Evolutionary conservation across 2,329 filamentous ascomycete genomes (phyloP), one percentile per base, ranked within the genome.

Genomic region (Clonostachys rhizophaga): DNA sequence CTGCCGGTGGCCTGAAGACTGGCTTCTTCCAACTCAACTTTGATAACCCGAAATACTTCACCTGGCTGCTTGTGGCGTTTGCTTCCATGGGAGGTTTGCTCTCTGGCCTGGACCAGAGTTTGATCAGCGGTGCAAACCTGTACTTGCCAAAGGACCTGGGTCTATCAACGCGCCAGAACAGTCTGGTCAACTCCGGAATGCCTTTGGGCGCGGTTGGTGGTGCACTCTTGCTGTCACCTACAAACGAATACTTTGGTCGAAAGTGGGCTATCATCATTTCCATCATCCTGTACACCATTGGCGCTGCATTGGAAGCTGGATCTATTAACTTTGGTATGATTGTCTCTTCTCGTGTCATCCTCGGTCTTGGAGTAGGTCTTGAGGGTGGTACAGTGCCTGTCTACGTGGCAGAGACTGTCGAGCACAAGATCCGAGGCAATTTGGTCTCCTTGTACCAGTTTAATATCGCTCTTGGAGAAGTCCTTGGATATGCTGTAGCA

Each of bases 331-430:
- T 81, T 58, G 82, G 70, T 71, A 87, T 89, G 54, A 74, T 89
- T 30, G 69, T 81, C 3, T 79, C 79, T 5, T 79, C 79, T 5
- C 80, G 86, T 54, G 75, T 89, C 6, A 80, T 89, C 47, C 76
- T 89, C 0, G 86, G 86, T 47, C 62, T 85, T 7, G 86, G 85
- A 54, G 83, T 89, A 45, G 86, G 86, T 65, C 72, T 89, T 3
- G 86, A 89, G 59, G 85, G 85, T 44, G 86, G 86, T 60, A 89
- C 85, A 0, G 85, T 89, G 5, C 84, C 84, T 1, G 82, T 89
- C 46, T 89, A 89, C 52, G 85, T 89, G 33, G 84, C 86, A 2
- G 86, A 89, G 63, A 84, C 81, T 0, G 85, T 88, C 40, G 83
- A 86, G 55, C 74, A 80, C 34, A 75, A 72, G 49, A 74, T 87